Percentiles rank a stretch among this genome's conserved stretches.
Conservation (phyloP, 306 rosid genomes). For the Pterocarpus santalinus region DNA sequence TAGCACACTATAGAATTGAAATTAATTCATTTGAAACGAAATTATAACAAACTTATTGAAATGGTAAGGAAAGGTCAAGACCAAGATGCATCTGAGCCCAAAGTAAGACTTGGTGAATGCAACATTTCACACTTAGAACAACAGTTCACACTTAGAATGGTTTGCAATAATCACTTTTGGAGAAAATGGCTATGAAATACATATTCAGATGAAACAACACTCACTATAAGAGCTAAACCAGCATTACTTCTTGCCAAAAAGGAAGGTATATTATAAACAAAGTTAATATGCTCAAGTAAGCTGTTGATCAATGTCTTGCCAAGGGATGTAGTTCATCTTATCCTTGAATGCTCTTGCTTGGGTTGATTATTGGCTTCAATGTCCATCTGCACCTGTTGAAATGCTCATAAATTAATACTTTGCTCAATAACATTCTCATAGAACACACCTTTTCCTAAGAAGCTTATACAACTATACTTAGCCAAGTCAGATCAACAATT, state of each 20-base stretch:
- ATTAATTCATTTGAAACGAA: background rate
- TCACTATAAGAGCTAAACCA: background rate
- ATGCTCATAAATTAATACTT: constrained; percentile 33
- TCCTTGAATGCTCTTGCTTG: constrained; percentile 88
- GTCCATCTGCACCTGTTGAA: constrained; percentile 65
- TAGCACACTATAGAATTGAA: background rate
- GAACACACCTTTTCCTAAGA: constrained; percentile 8
- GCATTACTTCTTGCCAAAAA: constrained; percentile 41
- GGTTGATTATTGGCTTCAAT: constrained; percentile 59
- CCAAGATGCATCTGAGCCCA: background rate
- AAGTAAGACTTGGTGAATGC: background rate
- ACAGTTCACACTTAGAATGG: background rate
- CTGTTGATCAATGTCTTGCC: constrained; percentile 70
- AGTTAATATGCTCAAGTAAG: constrained; percentile 39
- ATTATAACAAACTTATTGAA: background rate
- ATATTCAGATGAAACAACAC: constrained; percentile 21
- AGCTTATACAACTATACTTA: constrained; percentile 35
- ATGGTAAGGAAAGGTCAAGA: background rate
- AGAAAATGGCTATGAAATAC: constrained; percentile 2
- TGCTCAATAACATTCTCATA: constrained; percentile 17
- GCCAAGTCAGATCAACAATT: constrained; percentile 19
- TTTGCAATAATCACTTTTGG: constrained; percentile 8
- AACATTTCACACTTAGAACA: background rate
- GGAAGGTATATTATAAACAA: constrained; percentile 19
- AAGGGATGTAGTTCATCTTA: constrained; percentile 92